Percentiles rank a stretch among this genome's conserved stretches.
phyloP scores from a whole-genome alignment of 164 flowering plant species.

The Euptelea pleiosperma region DNA sequence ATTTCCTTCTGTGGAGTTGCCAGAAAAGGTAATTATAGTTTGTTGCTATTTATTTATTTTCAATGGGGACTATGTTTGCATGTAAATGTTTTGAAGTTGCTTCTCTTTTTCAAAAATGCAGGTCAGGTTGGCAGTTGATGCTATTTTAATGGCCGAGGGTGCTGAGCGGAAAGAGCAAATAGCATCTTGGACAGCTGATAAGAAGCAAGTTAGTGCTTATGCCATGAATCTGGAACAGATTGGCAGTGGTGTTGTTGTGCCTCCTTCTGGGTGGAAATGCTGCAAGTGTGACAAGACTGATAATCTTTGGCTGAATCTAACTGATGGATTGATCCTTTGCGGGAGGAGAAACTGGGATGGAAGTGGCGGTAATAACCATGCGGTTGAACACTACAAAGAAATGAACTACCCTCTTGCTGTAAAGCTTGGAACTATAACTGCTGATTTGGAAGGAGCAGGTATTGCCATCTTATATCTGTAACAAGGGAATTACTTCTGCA shows the following conservation, averaged over 20 bases:
- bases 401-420: slow-evolving; percentile 92
- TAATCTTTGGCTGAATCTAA: slow-evolving; percentile 91
- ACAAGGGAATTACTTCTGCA: no score
- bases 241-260: slow-evolving; percentile 66
- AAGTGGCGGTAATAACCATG: slow-evolving; percentile 96
- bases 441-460: slow-evolving; percentile 98
- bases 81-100: not conserved
- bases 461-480: slow-evolving; percentile 15
- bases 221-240: slow-evolving; percentile 70
- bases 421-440: slow-evolving; percentile 93
- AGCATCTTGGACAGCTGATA: slow-evolving; percentile 87
- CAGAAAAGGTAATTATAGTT: slow-evolving; percentile 66
- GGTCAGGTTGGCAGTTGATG: slow-evolving; percentile 93
- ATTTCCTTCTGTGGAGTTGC: slow-evolving; percentile 91
- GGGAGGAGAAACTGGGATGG: slow-evolving; percentile 97
- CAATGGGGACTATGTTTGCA: slow-evolving; percentile 4
- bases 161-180: slow-evolving; percentile 86
- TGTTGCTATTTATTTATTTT: not conserved
- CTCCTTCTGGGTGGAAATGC: slow-evolving; percentile 96
- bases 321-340: slow-evolving; percentile 97
- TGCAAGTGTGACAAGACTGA: slow-evolving; percentile 86
- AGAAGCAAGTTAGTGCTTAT: slow-evolving; percentile 66
- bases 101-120: slow-evolving; percentile 24
- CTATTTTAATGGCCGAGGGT: slow-evolving; percentile 70
- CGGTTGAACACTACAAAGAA: slow-evolving; percentile 73